Percentiles rank a stretch among this genome's conserved stretches.
Evolutionary conservation across 2,329 filamentous ascomycete species (phyloP).

Genomic region (Talaromyces funiculosus): DNA sequence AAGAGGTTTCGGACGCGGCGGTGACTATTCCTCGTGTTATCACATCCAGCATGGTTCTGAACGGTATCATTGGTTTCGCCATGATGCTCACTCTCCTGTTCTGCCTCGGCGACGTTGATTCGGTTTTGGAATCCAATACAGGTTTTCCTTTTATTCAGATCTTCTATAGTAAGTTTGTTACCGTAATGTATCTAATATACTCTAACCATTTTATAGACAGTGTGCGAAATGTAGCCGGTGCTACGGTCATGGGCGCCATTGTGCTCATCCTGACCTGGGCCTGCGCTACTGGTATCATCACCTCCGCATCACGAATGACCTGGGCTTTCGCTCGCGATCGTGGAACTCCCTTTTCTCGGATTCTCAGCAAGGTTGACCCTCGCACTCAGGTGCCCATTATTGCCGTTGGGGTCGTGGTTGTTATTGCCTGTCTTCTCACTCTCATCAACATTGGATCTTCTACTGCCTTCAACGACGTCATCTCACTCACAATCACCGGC

Average conservation of each 20-base stretch:
- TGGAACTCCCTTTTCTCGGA: slow-evolving; percentile 35
- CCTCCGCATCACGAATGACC: slow-evolving; percentile 39
- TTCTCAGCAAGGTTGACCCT: slow-evolving; percentile 17
- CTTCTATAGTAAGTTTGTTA: slow-evolving; percentile 40
- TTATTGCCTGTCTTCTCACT: slow-evolving; percentile 41
- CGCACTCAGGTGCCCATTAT: slow-evolving; percentile 21
- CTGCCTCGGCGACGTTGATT: slow-evolving; percentile 46
- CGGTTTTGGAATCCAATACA: slow-evolving; percentile 41
- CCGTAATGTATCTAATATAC: slow-evolving; percentile 14
- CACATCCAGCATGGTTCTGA: slow-evolving; percentile 46
- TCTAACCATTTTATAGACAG: slow-evolving; percentile 14
- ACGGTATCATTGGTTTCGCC: slow-evolving; percentile 49
- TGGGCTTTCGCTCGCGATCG: slow-evolving; percentile 49
- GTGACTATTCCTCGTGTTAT: slow-evolving; percentile 48
- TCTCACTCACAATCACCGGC: slow-evolving; percentile 38
- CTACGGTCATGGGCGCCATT: slow-evolving; percentile 22
- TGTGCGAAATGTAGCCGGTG: slow-evolving; percentile 19
- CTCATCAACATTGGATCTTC: slow-evolving; percentile 50
- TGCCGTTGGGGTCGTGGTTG: slow-evolving; percentile 41
- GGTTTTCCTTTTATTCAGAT: slow-evolving; percentile 57
- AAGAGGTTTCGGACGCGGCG: slow-evolving; percentile 44
- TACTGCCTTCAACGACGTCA: slow-evolving; percentile 40
- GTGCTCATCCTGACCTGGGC: slow-evolving; percentile 23
- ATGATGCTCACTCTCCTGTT: slow-evolving; percentile 54
- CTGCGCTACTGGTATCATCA: slow-evolving; percentile 22